These are phyloP conservation scores for Hydnum rufescens DNA, from an alignment of 768 basidiomycete genomes.

Conservation along the genomic window DNA sequence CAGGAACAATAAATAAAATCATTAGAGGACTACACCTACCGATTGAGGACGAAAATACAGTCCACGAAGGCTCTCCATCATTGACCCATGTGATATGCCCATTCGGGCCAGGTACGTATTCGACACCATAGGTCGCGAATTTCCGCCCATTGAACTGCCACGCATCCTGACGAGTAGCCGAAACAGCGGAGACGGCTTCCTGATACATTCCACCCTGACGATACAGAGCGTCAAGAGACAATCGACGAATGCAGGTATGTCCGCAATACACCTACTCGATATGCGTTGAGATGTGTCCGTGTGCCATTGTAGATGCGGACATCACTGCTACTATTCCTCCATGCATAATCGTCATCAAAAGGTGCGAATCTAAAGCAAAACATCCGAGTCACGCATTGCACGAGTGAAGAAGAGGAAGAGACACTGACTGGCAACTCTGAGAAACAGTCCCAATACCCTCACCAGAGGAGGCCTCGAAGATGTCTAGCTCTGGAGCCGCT, in stretches of 20 bases:
- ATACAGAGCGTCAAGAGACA: neutral
- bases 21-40: constrained; percentile 11
- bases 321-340: constrained; percentile 38
- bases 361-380: constrained; percentile 21
- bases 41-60: constrained; percentile 18
- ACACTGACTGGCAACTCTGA: neutral
- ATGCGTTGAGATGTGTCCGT: neutral
- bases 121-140: constrained; percentile 57
- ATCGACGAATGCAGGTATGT: neutral
- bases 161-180: constrained; percentile 50
- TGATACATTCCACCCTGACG: constrained; percentile 49
- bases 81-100: constrained; percentile 68
- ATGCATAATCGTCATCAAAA: constrained; percentile 51
- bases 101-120: constrained; percentile 62
- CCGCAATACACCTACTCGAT: neutral
- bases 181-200: constrained; percentile 59
- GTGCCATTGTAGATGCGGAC: constrained; percentile 13
- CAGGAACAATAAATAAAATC: constrained; percentile 18
- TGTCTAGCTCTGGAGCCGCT: constrained; percentile 75
- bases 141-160: constrained; percentile 29
- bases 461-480: constrained; percentile 38
- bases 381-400: neutral
- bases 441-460: constrained; percentile 2
- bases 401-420: constrained; percentile 25
- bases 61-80: constrained; percentile 45